Evolutionary conservation across 202 grass and related monocot species (phyloP), one percentile per base, ranked within the genome.

Genomic region (Carex arenaria): DNA sequence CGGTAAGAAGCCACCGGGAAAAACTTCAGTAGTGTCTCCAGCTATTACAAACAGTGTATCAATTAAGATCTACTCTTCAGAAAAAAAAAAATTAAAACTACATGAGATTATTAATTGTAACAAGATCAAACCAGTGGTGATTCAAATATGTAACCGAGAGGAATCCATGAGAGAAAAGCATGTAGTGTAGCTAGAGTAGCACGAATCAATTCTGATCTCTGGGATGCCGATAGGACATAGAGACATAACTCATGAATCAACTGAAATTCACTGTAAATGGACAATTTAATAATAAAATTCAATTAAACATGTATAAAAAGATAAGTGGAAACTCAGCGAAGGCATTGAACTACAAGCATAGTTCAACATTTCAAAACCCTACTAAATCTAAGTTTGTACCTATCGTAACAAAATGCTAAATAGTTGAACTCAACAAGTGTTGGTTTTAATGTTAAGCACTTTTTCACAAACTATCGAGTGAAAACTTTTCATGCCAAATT

Each of bases 141-240:
- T 87, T 99, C 97, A 47, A 99, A 97, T 78, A 99, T 99, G 36
- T 96, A 99, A 57, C 97, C 97, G 71, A 99, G 88, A 19, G 93
- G 93, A 83, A 99, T 99, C 97, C 97, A 99, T 64, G 97, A 99
- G 75, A 99, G 86, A 82, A 99, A 99, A 61, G 97, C 93, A 92
- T 99, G 97, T 65, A 99, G 93, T 22, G 97, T 99, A 49, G 97
- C 97, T 79, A 99, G 83, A 20, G 97, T 99, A 70, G 97, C 97
- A 60, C 97, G 88, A 77, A 99, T 94, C 73, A 99, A 89, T 85
- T 97, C 93, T 38, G 97, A 71, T 73, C 91, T 91, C 89, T 99
- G 93, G 36, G 97, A 96, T 82, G 97, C 97, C 34, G 97, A 97
- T 88, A 99, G 79, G 67, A 99, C 97, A 82, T 96, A 99, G 80